These are phyloP conservation scores for Euphorbia tirucalli DNA, from an alignment of 345 rosid genomes.

Conservation along the genomic window DNA sequence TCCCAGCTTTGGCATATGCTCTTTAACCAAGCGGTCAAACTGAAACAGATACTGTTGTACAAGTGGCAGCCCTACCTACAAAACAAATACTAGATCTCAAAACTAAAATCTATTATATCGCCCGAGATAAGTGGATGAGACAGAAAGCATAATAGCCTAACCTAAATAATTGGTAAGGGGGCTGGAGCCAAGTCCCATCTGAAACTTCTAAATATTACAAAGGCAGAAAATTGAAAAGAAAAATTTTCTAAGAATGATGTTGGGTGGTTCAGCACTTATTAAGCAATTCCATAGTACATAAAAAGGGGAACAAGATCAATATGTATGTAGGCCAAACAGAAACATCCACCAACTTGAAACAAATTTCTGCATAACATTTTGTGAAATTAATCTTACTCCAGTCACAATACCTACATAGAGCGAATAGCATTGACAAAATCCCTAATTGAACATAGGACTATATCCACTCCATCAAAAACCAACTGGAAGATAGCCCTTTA, in stretches of 20 bases:
- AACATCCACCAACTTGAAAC: too few species aligned
- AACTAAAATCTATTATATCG: not conserved
- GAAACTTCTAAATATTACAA: not conserved
- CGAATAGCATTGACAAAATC: too few species aligned
- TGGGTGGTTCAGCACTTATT: not conserved
- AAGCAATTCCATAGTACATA: not conserved
- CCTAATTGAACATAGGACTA: too few species aligned
- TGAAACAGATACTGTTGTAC: constrained; percentile 85
- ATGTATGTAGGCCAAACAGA: too few species aligned
- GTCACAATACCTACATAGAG: too few species aligned
- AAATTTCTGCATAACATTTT: too few species aligned
- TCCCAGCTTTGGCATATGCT: constrained; percentile 85
- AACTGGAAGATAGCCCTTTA: too few species aligned
- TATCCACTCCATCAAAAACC: too few species aligned
- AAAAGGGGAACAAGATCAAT: too few species aligned
- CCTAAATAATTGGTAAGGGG: not conserved
- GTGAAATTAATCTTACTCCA: too few species aligned
- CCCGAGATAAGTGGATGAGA: not conserved
- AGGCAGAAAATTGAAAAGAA: not conserved
- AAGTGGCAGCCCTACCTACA: constrained; percentile 87
- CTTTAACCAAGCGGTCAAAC: constrained; percentile 71
- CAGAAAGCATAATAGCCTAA: not conserved
- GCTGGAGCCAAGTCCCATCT: not conserved
- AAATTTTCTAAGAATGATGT: not conserved
- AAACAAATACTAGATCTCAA: constrained; percentile 9